Evolutionary conservation across 805 yeast genomes (phyloP), one percentile per base, ranked within the genome.

Genomic region (Candida corydali): DNA sequence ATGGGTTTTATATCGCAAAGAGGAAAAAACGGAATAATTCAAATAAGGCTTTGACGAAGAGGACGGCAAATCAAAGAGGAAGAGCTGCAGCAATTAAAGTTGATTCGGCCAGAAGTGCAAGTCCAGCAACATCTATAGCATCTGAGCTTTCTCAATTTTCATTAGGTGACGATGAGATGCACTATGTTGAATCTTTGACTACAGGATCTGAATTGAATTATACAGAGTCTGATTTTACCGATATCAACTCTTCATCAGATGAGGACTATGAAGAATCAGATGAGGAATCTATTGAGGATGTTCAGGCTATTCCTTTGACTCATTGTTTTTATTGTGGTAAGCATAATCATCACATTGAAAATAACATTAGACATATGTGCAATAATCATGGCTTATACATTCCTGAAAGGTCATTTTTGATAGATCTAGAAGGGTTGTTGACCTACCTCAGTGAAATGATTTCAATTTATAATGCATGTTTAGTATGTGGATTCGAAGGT

Each of bases 281-380:
- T 27, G 48, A 44, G 14, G 63, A 47, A 22, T 43, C 42, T 3
- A 48, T 47, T 17, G 58, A 50, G 5, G 58, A 55, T 8, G 45
- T 47, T 3, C 54, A 51, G 11, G 71, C 71, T 9, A 67, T 75
- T 14, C 76, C 82, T 11, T 52, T 63, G 26, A 67, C 73, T 0
- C 63, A 66, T 28, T 80, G 86, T 48, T 69, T 78, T 30, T 79
- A 65, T 46, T 79, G 86, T 59, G 82, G 80, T 19, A 49, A 61
- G 19, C 65, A 73, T 35, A 73, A 76, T 42, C 61, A 54, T 10
- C 77, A 75, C 19, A 52, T 78, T 12, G 85, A 80, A 47, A 69
- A 64, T 24, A 81, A 81, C 41, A 45, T 67, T 23, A 59, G 50
- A 33, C 75, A 70, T 45, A 69, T 70, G 75, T 63, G 54, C 47